phyloP scores from a whole-genome alignment of 805 yeast species.

The Zygosaccharomyces rouxii region DNA sequence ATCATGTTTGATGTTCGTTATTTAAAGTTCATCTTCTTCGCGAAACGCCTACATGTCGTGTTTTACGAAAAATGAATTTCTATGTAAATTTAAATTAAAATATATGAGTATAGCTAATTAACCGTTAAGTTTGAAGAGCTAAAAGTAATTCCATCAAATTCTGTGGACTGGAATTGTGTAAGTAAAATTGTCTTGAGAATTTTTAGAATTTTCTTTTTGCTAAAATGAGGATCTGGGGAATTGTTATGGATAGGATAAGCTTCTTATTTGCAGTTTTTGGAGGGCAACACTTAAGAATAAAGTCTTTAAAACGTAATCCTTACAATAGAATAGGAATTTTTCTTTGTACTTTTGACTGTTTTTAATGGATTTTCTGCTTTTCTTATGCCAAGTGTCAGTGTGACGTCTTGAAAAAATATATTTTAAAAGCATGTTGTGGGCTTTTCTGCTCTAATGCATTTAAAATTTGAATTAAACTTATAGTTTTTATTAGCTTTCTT shows the following conservation, averaged over 20 bases:
- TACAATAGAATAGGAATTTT: too few relatives aligned
- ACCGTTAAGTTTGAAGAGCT: background rate
- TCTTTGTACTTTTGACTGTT: background rate
- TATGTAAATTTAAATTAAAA: too few relatives aligned
- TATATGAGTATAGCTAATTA: background rate
- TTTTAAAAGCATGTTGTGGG: background rate
- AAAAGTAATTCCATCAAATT: background rate
- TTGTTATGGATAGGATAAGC: background rate
- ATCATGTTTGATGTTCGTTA: slow-evolving; percentile 4
- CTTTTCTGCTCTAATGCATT: background rate
- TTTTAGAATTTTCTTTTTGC: background rate
- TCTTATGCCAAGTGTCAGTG: background rate
- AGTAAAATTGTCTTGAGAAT: background rate
- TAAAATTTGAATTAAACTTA: too few relatives aligned
- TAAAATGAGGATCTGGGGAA: background rate
- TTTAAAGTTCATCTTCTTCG: background rate
- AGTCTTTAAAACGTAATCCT: background rate
- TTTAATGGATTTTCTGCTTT: background rate
- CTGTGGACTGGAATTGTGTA: background rate
- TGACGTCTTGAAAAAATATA: background rate
- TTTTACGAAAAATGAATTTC: background rate
- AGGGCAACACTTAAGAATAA: too few relatives aligned
- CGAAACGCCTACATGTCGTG: slow-evolving; percentile 2
- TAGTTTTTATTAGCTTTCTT: too few relatives aligned
- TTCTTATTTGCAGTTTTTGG: too few relatives aligned